Base-by-base conservation (phyloP, 352 stramenopile species). In the Phytophthora niederhauseri region DNA sequence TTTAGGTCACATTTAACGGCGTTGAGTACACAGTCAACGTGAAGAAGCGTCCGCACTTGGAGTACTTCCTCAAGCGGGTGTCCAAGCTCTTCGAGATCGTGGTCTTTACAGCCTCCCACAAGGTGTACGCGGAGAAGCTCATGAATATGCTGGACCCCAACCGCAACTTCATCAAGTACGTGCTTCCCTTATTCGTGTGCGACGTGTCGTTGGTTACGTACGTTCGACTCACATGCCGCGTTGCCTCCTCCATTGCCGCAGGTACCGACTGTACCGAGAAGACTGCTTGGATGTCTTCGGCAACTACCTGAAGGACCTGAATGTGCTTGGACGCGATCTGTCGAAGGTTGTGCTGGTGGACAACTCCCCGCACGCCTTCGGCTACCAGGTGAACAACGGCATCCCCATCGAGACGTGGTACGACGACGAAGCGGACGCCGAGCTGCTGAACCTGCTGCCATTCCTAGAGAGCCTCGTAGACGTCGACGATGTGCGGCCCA, bases 301-400 rank as follows among this genome's bases (percentile, higher is more conserved):
- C 3, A 99, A 99, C 77, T 99, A 98, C 67, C 74, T 99, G 38
- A 99, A 99, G 75, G 98, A 99, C 64, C 74, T 99, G n/a, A 98
- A 91, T 56, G 96, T 99, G 14, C 81, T 99, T 0, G 95, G 96
- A 8, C 78, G 97, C 20, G 90, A 99, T 68, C 72, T 99, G 11
- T 87, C 81, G 9, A 90, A 92, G 30, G 87, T 95, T 20, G 59
- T 96, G 28, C 82, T 99, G n/a, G 97, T 99, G 0, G 98, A 99
- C 72, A 99, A 99, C 76, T 98, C 92, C 20, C 97, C 97, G 0
- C 97, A 99, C 70, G 98, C 97, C 0, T 99, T 99, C 78, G 97
- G 95, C 4, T 99, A 99, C 79, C 97, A 99, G 61, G 88, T 98
- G 7, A 97, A 98, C 79, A 99, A 99, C 81, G 97, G 97, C 34